phyloP scores from a whole-genome alignment of 805 yeast genomes.

The Saccharomycopsis amapae region DNA sequence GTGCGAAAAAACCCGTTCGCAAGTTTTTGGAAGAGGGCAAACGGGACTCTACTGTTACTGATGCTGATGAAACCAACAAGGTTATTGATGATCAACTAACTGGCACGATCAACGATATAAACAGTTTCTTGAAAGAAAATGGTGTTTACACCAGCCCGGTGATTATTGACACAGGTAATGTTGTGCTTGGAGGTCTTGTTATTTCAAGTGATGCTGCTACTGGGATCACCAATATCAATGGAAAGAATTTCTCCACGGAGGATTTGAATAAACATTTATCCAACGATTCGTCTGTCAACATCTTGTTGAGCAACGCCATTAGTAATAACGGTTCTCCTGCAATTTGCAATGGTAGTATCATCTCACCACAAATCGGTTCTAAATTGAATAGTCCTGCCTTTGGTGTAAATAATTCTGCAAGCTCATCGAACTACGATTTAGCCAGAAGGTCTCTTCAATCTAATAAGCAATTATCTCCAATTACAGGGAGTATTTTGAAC shows the following conservation, averaged over 20 bases:
- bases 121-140: slow-evolving; percentile 17
- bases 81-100: slow-evolving; percentile 11
- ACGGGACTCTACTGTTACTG: slow-evolving; percentile 3
- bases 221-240: slow-evolving; percentile 7
- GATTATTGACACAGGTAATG: slow-evolving; percentile 16
- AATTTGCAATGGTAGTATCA: background rate
- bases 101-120: slow-evolving; percentile 21
- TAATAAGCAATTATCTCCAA: background rate
- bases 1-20: background rate
- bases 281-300: slow-evolving; percentile 5
- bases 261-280: slow-evolving; percentile 14
- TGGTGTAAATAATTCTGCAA: slow-evolving; percentile 8
- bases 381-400: background rate
- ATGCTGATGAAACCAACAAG: no score
- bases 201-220: slow-evolving; percentile 3
- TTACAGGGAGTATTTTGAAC: background rate
- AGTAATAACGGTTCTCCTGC: slow-evolving; percentile 4
- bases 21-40: slow-evolving; percentile 5
- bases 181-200: slow-evolving; percentile 19
- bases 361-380: background rate
- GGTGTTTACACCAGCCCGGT: slow-evolving; percentile 21
- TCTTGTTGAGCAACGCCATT: slow-evolving; percentile 8
- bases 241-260: slow-evolving; percentile 15
- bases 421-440: slow-evolving; percentile 18
- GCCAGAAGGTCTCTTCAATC: slow-evolving; percentile 11